These are phyloP conservation scores for Aspergillus tubingensis DNA, from an alignment of 2,329 filamentous ascomycete genomes.

Conservation along the genomic window DNA sequence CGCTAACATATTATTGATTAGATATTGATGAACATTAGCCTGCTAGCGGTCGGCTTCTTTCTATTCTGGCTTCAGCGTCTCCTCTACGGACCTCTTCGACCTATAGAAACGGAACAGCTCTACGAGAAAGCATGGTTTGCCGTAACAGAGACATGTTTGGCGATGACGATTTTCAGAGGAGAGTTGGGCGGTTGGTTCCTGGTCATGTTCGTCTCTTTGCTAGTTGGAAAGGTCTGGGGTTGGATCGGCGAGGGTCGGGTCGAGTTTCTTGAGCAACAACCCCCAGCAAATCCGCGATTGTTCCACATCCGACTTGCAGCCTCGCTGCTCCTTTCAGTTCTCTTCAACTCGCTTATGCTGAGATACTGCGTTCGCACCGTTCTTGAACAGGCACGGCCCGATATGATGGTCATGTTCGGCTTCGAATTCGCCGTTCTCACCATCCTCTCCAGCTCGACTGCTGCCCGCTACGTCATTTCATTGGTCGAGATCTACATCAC, in stretches of 20 bases:
- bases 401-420: slow-evolving; percentile 99
- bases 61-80: slow-evolving; percentile 86
- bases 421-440: slow-evolving; percentile 93
- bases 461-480: slow-evolving; percentile 74
- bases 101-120: slow-evolving; percentile 93
- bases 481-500: slow-evolving; percentile 76
- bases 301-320: slow-evolving; percentile 82
- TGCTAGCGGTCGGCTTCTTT: slow-evolving; percentile 76
- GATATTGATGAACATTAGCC: slow-evolving; percentile 88
- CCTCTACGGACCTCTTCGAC: slow-evolving; percentile 85
- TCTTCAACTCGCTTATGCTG: slow-evolving; percentile 79
- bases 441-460: slow-evolving; percentile 77
- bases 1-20: slow-evolving; percentile 37
- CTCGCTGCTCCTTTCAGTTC: slow-evolving; percentile 75
- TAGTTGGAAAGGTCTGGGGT: slow-evolving; percentile 95
- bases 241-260: slow-evolving; percentile 97
- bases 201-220: slow-evolving; percentile 89
- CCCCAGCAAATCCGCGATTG: slow-evolving; percentile 79
- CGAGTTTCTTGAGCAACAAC: slow-evolving; percentile 92
- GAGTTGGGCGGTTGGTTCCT: slow-evolving; percentile 94
- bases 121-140: slow-evolving; percentile 99
- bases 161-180: slow-evolving; percentile 97
- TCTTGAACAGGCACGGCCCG: slow-evolving; percentile 82
- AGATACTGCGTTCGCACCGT: slow-evolving; percentile 80
- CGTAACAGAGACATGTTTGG: slow-evolving; percentile 91